Percentiles rank a stretch among this genome's conserved stretches.
These are phyloP conservation scores for Pichia paraexigua DNA, from an alignment of 805 yeast genomes.

Conservation along the genomic window DNA sequence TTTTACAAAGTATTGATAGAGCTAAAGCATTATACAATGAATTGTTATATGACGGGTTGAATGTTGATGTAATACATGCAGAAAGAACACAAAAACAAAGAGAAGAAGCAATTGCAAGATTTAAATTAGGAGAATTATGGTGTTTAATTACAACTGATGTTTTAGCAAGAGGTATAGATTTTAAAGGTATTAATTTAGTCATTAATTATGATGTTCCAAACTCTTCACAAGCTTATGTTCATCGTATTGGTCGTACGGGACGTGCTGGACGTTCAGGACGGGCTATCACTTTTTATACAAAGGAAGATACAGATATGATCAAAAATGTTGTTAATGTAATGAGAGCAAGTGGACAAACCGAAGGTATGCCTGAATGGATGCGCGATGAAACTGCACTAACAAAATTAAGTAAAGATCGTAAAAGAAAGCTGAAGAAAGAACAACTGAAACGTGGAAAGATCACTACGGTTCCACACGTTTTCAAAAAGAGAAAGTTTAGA, in stretches of 20 bases:
- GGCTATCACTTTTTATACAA: constrained; percentile 90
- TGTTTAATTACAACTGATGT: constrained; percentile 95
- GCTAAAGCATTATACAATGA: constrained; percentile 96
- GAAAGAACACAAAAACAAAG: constrained; percentile 88
- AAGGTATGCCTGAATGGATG: constrained; percentile 75
- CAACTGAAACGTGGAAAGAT: constrained; percentile 63
- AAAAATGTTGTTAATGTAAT: constrained; percentile 88
- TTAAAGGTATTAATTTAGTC: constrained; percentile 89
- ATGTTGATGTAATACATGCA: constrained; percentile 93
- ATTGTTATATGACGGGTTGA: constrained; percentile 79
- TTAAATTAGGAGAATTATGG: constrained; percentile 90
- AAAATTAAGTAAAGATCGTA: constrained; percentile 56
- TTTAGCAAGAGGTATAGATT: constrained; percentile 92
- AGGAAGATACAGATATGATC: constrained; percentile 69
- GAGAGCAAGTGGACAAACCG: constrained; percentile 78
- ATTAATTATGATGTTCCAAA: constrained; percentile 96
- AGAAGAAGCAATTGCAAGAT: constrained; percentile 72
- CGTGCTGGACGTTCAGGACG: constrained; percentile 83
- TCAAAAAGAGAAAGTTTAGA: constrained; percentile 48
- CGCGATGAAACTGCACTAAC: constrained; percentile 43
- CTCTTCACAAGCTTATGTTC: constrained; percentile 90
- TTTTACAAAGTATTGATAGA: constrained; percentile 83
- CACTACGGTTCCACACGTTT: constrained; percentile 78
- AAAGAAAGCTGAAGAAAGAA: constrained; percentile 48
- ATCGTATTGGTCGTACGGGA: constrained; percentile 98